Conservation (phyloP, 2,329 filamentous ascomycete genomes). For the Fusarium chlamydosporum region DNA sequence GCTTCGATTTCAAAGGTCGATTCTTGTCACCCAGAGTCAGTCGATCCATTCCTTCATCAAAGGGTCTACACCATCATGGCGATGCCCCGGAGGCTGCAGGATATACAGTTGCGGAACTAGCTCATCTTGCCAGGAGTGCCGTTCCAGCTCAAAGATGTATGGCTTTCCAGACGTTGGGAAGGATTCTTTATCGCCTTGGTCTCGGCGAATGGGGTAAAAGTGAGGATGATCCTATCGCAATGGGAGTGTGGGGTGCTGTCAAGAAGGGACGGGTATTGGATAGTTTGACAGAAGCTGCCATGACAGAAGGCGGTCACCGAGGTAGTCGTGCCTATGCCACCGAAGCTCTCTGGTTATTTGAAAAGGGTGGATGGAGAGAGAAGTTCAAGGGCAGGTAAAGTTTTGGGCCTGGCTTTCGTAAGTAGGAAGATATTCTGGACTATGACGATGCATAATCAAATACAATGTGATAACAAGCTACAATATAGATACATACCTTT, state of each 20-base stretch:
- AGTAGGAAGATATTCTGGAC: not conserved
- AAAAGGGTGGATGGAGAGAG: constrained; percentile 79
- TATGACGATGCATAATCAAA: constrained; percentile 1
- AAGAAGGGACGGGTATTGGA: constrained; percentile 83
- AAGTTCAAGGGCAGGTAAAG: constrained; percentile 67
- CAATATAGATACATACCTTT: not conserved
- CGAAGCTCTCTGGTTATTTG: constrained; percentile 89
- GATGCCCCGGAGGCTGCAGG: constrained; percentile 93
- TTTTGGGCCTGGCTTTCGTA: not conserved
- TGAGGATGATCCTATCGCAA: constrained; percentile 72
- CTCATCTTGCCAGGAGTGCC: constrained; percentile 82
- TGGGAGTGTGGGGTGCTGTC: constrained; percentile 86
- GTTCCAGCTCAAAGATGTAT: constrained; percentile 91
- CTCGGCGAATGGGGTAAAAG: constrained; percentile 76
- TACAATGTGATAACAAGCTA: not conserved
- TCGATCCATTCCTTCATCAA: constrained; percentile 79
- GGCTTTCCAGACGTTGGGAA: constrained; percentile 90
- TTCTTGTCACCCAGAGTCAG: constrained; percentile 83
- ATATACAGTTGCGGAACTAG: constrained; percentile 91
- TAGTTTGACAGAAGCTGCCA: constrained; percentile 81
- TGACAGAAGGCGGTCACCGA: constrained; percentile 76
- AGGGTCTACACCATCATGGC: constrained; percentile 93
- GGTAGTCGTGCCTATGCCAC: constrained; percentile 87
- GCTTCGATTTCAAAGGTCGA: constrained; percentile 88
- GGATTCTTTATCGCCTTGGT: constrained; percentile 86